These are phyloP conservation scores for Jatropha podagrica DNA, from an alignment of 441 rosid species.

Conservation along the genomic window DNA sequence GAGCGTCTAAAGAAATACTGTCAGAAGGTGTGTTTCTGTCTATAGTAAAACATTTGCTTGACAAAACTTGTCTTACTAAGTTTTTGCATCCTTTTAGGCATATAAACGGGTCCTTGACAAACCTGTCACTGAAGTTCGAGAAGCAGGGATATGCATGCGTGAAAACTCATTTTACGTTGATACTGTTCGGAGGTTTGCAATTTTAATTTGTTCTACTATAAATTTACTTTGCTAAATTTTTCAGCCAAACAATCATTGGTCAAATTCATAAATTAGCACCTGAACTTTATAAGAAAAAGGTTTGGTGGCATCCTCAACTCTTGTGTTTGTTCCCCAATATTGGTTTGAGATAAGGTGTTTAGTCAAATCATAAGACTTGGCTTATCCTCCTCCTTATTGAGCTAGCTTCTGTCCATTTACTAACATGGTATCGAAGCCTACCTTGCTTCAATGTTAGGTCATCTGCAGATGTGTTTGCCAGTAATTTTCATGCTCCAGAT, in stretches of 20 bases:
- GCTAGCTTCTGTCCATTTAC: too few relatives aligned
- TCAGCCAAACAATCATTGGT: constrained; percentile 14
- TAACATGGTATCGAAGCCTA: too few relatives aligned
- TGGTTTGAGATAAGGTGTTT: too few relatives aligned
- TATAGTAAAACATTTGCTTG: constrained; percentile 20
- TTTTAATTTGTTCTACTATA: constrained; percentile 22
- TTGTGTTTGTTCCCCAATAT: too few relatives aligned
- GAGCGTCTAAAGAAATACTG: constrained; percentile 89
- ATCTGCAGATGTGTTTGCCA: too few relatives aligned
- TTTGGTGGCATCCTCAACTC: too few relatives aligned
- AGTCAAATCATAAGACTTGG: too few relatives aligned
- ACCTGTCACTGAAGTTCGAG: constrained; percentile 94
- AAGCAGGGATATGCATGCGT: constrained; percentile 99
- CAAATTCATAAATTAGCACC: too few relatives aligned
- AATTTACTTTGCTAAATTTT: constrained; percentile 10
- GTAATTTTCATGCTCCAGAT: too few relatives aligned
- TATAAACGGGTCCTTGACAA: constrained; percentile 85
- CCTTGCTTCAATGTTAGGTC: too few relatives aligned
- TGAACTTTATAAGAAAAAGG: too few relatives aligned
- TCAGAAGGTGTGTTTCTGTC: constrained; percentile 67
- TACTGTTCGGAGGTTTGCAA: constrained; percentile 89
- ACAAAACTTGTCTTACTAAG: constrained; percentile 24
- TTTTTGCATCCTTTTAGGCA: constrained; percentile 53
- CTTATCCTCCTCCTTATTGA: too few relatives aligned
- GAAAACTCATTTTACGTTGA: constrained; percentile 97